phyloP scores from a whole-genome alignment of 306 rosid species.

The Echinosophora koreensis region DNA sequence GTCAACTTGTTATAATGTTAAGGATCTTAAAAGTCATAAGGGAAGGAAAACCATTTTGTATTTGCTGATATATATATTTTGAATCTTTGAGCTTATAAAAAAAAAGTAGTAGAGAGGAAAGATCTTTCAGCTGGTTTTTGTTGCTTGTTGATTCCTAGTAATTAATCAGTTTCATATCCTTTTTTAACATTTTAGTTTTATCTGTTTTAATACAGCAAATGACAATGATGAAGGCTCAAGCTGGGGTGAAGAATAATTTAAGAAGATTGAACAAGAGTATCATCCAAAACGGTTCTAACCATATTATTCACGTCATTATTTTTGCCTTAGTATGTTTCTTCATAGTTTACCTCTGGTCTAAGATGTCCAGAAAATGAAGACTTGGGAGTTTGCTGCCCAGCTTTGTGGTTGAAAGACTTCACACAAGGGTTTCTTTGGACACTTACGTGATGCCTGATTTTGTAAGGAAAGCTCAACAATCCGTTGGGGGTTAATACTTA shows the following conservation, averaged over 20 bases:
- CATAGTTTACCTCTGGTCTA: slow-evolving; percentile 80
- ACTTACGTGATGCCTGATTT: slow-evolving; percentile 13
- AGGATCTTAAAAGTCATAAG: slow-evolving; percentile 6
- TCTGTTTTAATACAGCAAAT: slow-evolving; percentile 67
- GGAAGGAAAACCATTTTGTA: neutral
- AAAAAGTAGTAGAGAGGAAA: neutral
- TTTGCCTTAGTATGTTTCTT: slow-evolving; percentile 75
- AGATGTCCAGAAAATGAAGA: slow-evolving; percentile 71
- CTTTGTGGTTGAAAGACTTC: slow-evolving; percentile 28
- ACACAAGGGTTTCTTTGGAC: slow-evolving; percentile 12
- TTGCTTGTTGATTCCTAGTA: slow-evolving; percentile 16
- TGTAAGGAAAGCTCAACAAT: slow-evolving; percentile 39
- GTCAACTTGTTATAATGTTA: slow-evolving; percentile 16
- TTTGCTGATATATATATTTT: slow-evolving; percentile 34
- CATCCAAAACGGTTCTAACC: slow-evolving; percentile 78
- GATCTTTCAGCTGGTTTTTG: slow-evolving; percentile 7
- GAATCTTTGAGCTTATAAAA: neutral
- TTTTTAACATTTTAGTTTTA: slow-evolving; percentile 34
- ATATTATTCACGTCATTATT: slow-evolving; percentile 75
- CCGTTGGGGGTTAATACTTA: slow-evolving; percentile 10
- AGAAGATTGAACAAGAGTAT: slow-evolving; percentile 91
- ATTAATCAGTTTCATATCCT: neutral
- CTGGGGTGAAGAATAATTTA: slow-evolving; percentile 87
- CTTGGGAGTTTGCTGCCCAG: neutral
- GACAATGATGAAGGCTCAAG: slow-evolving; percentile 86